phyloP scores from a whole-genome alignment of 768 basidiomycete genomes.

The Tricholoma flavovirens region DNA sequence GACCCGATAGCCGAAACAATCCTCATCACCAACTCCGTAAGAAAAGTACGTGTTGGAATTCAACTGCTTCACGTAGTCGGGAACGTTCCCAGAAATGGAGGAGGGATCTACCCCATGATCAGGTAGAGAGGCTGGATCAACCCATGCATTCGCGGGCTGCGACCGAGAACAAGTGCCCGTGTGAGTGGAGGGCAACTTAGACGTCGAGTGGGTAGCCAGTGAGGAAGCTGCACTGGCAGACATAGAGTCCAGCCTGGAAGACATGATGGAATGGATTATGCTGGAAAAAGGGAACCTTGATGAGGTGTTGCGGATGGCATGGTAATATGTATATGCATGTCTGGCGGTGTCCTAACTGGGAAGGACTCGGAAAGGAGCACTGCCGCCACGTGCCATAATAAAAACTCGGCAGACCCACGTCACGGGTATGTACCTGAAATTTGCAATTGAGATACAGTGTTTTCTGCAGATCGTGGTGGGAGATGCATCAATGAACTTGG shows the following conservation, averaged over 20 bases:
- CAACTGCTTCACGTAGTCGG: constrained; percentile 58
- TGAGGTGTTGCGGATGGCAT: neutral
- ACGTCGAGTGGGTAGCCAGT: constrained; percentile 20
- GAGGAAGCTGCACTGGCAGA: constrained; percentile 22
- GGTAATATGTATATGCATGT: constrained; percentile 18
- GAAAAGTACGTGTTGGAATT: constrained; percentile 60
- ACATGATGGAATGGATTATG: constrained; percentile 17
- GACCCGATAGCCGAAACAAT: constrained; percentile 56
- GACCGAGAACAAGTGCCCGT: constrained; percentile 19
- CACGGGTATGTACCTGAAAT: too few species aligned
- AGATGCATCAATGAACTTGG: too few species aligned
- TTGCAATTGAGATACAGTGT: too few species aligned
- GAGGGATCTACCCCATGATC: constrained; percentile 46
- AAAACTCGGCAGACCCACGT: too few species aligned
- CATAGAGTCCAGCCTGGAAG: constrained; percentile 25
- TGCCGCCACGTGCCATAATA: too few species aligned
- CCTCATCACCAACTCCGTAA: constrained; percentile 64
- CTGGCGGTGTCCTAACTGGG: constrained; percentile 22
- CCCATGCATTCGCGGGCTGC: constrained; percentile 41
- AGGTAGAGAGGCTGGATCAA: constrained; percentile 61
- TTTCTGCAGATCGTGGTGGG: too few species aligned
- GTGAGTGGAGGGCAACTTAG: constrained; percentile 21
- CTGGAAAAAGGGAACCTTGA: constrained; percentile 5
- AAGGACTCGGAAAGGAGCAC: too few species aligned
- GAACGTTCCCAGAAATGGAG: constrained; percentile 56